Evolutionary conservation across 768 basidiomycete genomes (phyloP), one percentile per base, ranked within the genome.

Genomic region (Punctularia strigosozonata): DNA sequence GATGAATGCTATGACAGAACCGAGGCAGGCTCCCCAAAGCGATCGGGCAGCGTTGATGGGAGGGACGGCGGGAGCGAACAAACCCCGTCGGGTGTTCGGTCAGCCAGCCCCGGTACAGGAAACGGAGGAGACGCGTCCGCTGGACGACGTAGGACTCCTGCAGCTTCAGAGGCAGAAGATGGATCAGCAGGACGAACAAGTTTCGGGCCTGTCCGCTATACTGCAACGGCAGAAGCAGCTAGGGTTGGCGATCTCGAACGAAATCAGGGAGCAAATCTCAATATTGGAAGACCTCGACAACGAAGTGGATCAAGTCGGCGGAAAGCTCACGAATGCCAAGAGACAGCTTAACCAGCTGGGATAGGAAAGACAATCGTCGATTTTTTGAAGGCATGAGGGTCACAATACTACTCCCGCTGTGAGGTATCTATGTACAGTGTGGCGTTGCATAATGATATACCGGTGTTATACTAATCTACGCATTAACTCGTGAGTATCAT

Each of bases 221-320:
- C 65, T 98, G 30, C 75, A 76, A 48, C 71, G 91, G 25, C 92
- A 97, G 59, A 71, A 79, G 52, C 78, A 86, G 20, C 70, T 97
- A 8, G 94, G 91, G 15, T 66, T 82, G 42, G 89, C 88, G 6
- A 95, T 98, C 42, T 71, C 73, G 36, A 70, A 68, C 36, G 94
- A 98, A 59, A 76, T 98, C 46, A 68, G 65, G 8, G 59, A 75
- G 43, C 94, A 98, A 56, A 91, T 78, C 47, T 88, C 91, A 51
- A 58, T 92, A 59, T 59, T 98, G 50, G 88, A 95, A 53, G 74
- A 77, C 54, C 61, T 98, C 44, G 66, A 75, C 5, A 58, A 68
- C 30, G 80, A 87, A 13, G 82, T 94, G 23, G 89, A 92, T 54
- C 61, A 62, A 19, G 80, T 84, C 2, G 80, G 80, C 25, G 69